Evolutionary conservation across 2,329 filamentous ascomycete species (phyloP), one percentile per base, ranked within the genome.

Genomic region (Colletotrichum horii): DNA sequence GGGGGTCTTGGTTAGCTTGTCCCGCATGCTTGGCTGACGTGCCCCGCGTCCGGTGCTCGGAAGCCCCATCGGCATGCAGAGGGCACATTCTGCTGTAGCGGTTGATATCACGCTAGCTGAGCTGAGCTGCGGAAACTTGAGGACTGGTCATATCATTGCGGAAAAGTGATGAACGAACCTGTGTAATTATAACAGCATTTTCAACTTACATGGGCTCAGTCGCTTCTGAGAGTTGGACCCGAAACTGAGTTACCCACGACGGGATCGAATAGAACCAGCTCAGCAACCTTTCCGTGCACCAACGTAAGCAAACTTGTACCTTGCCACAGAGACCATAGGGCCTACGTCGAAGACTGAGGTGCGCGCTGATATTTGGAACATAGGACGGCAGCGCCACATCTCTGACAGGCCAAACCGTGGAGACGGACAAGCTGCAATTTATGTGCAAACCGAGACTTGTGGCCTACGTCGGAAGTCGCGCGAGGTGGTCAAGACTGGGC

Each of bases 161-260:
- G 26, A 58, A 32, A 62, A 43, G 55, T 24, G 22, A 80, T 83
- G 43, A 64, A 89, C 81, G 48, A 84, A 83, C 43, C 43, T 52
- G n/a, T 2, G 43, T n/a, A 52, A 52, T 12, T 4, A 22, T 14
- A 8, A 52, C 22, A 6, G 43, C 43, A 52, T 22, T 52, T 52
- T 16, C 2, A 22, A n/a, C 11, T 22, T 22, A n/a, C n/a, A 52
- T 22, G 43, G 4, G 43, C 43, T 3, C 43, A 52, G 43, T 15
- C n/a, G 43, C n/a, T 52, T 52, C 43, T 22, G 12, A 52, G n/a
- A 22, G 43, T 52, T 8, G 43, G 43, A 4, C 11, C 43, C 43
- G 3, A 52, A 14, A 22, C 11, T 22, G 43, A 52, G 6, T 22
- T 14, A 14, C 11, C n/a, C 6, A 52, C 11, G n/a, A 22, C 43